Evolutionary conservation across 1,139 yeast species (phyloP), one percentile per base, ranked within the genome.

Genomic region (Yamadazyma triangularis): DNA sequence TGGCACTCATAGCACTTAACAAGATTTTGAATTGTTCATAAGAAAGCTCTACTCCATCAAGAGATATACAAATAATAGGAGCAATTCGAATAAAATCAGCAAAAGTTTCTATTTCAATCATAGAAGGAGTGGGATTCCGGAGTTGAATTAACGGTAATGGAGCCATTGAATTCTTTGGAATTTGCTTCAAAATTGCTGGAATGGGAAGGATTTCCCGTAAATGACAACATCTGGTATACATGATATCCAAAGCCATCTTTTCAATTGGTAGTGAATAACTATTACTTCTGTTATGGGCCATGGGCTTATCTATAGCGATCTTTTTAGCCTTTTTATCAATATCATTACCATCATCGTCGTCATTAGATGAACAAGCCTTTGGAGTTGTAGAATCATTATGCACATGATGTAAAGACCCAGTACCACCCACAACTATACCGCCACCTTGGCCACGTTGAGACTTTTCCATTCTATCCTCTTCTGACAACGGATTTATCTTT

Each of bases 361-460:
- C 36, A 8, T 30, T 29, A n/a, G 30, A 29, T n/a, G n/a, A n/a
- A n/a, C n/a, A n/a, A 4, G 27, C 31, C 9, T 8, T 35, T 39
- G 4, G 41, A 37, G 14, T 51, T 47, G 8, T 41, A 15, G 47
- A 47, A 9, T 47, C 48, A 13, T 54, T 51, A 19, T 48, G 51
- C n/a, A n/a, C n/a, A 37, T 64, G 48, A 27, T 71, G 74, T 31
- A 80, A 56, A 26, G 82, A 78, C 0, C 86, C 87, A 4, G 84
- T 65, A 1, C 93, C 93, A 20, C 93, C 93, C 23, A 83, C 89
- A 3, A 82, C 87, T 13, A 82, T 65, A 12, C 91, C 91, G n/a
- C 81, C 77, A 15, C 81, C 80, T 14, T 69, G 61, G 0, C 78
- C 71, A 36, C 64, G 56, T 36, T 72, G 57, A 2, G 78, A 60